Evolutionary conservation across 768 basidiomycete genomes (phyloP), one percentile per base, ranked within the genome.

Genomic region (Amanita jacksonii): DNA sequence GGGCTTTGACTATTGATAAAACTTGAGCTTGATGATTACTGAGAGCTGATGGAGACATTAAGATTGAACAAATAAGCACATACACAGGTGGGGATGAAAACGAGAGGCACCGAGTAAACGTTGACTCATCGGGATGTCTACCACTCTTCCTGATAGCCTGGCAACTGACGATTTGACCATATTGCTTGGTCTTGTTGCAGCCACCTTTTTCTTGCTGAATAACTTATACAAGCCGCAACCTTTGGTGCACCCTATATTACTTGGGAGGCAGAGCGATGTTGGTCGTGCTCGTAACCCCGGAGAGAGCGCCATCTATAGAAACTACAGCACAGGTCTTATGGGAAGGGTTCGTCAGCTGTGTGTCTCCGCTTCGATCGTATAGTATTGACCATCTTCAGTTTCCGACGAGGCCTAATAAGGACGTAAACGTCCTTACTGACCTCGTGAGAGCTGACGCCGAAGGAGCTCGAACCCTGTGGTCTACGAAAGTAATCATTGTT

Each of bases 211-310:
- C 57, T 69, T 87, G 24, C 67, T 88, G 34, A 79, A 79, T 55
- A 87, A 79, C 57, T 65, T 86, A 48, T 85, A 87, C 64, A 85
- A 75, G 52, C 85, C 84, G 3, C 84, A 85, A 52, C 81, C 84
- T 2, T 75, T 93, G 33, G 90, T 93, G 0, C 92, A 96, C 55
- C 92, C 92, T n/a, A 85, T 97, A 51, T 72, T 94, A 7, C 74
- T 97, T 1, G 91, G 92, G 5, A 69, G 90, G 39, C 92, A 97
- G 70, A 89, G 88, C 53, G 93, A 96, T 59, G 83, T 84, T 20
- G 81, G 80, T 9, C 72, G 81, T 39, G 87, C 92, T 3, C 69
- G 92, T 42, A 81, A 87, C 55, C 72, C 83, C 9, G 70, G 74
- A 6, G 85, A 93, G 64, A 91, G 87, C 53, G 87, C 89, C 0